Base-by-base conservation (phyloP, 805 yeast species). In the Wickerhamomyces pijperi region DNA sequence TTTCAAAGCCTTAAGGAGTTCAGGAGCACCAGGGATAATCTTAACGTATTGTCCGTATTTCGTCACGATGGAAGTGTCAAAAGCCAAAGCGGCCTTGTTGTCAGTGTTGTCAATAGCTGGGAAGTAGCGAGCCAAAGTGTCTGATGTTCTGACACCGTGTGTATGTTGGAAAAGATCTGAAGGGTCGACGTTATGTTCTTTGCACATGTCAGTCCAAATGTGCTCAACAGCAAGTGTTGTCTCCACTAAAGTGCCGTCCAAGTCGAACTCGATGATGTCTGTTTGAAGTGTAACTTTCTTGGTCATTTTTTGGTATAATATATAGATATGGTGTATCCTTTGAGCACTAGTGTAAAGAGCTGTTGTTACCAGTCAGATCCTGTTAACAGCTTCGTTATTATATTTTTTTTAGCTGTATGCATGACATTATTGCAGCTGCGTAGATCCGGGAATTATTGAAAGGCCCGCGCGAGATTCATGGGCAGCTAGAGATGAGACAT, bases 201-300 rank as follows among this genome's bases (percentile, higher is more conserved):
- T 68, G 51, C 82, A 83, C 54, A 82, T 72, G 43, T 76, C 79
- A 52, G 72, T 73, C 94, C 94, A 85, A 65, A 83, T 76, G 53
- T 76, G 81, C 54, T 82, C 85, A 45, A 84, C 83, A 42, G 92
- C 85, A 40, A 76, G 77, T 43, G 88, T 84, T 32, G 94, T 82
- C 59, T 81, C 76, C 56, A 85, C 85, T 54, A 85, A 66, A 21
- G 95, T 85, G 39, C 95, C 95, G 58, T 85, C 95, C 39, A 87
- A 76, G 63, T 85, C 95, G 61, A 85, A 85, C 46, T 82, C 72
- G 46, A 50, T 42, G 14, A 54, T 31, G 32, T 53, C 58, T 2
- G 55, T 37, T 23, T 45, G 36, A 3, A 51, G 38, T 9, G 36
- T 41, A 14, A 36, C 46, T 14, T 40, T 38, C 2, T 42, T 53